Conservation (phyloP, 805 yeast genomes). For the Wickerhamiella parazyma region DNA sequence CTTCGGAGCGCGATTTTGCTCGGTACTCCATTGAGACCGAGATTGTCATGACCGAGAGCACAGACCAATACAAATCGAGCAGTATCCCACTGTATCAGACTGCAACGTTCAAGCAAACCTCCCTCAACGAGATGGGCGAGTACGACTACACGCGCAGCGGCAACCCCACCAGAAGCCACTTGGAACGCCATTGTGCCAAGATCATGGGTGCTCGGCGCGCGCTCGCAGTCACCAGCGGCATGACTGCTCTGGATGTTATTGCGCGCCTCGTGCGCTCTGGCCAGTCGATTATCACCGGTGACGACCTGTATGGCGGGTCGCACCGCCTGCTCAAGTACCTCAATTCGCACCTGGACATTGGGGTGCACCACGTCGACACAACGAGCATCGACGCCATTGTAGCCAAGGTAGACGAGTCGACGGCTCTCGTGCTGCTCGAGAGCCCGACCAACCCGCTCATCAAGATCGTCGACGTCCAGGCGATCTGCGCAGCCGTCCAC, state of each 20-base stretch:
- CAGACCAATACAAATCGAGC: constrained; percentile 65
- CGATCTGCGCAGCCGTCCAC: constrained; percentile 56
- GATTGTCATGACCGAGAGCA: constrained; percentile 44
- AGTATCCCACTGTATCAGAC: constrained; percentile 83
- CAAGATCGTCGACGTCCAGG: constrained; percentile 68
- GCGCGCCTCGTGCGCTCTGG: constrained; percentile 61
- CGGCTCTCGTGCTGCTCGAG: constrained; percentile 74
- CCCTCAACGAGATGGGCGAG: constrained; percentile 61
- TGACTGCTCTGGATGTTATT: constrained; percentile 85
- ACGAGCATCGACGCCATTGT: constrained; percentile 52
- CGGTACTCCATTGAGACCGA: constrained; percentile 53
- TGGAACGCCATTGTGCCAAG: constrained; percentile 65
- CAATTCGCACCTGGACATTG: constrained; percentile 47
- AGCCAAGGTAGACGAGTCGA: constrained; percentile 39
- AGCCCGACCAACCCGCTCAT: constrained; percentile 90
- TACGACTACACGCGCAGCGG: constrained; percentile 87
- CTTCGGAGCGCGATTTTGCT: constrained; percentile 22
- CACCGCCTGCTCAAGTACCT: constrained; percentile 70
- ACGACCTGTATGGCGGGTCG: constrained; percentile 89
- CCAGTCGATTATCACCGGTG: constrained; percentile 89
- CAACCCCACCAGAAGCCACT: constrained; percentile 75
- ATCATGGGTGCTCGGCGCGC: constrained; percentile 68
- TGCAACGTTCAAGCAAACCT: constrained; percentile 82
- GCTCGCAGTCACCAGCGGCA: constrained; percentile 78
- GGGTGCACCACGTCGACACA: constrained; percentile 68